Conservation (phyloP, 2,329 filamentous ascomycete species). For the Diaporthe sp. region DNA sequence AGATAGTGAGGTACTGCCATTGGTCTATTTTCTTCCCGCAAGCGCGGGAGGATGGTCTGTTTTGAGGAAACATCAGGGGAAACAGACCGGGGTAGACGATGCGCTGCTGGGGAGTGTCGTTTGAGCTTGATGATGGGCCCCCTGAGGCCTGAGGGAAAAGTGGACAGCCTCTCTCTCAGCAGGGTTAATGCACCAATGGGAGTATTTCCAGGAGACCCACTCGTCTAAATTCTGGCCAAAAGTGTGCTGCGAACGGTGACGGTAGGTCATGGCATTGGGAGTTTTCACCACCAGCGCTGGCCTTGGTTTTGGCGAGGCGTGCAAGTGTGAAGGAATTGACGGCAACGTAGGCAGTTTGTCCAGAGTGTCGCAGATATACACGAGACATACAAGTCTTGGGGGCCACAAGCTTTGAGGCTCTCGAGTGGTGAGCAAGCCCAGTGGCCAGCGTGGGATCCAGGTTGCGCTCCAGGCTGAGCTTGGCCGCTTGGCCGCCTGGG, state of each 20-base stretch:
- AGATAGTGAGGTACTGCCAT: slow-evolving; percentile 29
- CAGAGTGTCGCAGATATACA: not conserved
- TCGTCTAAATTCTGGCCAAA: not conserved
- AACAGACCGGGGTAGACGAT: slow-evolving; percentile 34
- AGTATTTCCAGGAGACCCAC: slow-evolving; percentile 31
- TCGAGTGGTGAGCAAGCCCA: not conserved
- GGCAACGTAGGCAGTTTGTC: no score
- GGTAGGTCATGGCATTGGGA: not conserved
- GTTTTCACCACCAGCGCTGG: not conserved
- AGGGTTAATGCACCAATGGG: slow-evolving; percentile 38
- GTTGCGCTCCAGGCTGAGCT: not conserved
- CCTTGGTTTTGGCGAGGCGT: not conserved
- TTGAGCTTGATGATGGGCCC: slow-evolving; percentile 35
- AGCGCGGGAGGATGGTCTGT: slow-evolving; percentile 33
- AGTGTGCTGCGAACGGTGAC: not conserved
- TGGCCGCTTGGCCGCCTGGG: not conserved
- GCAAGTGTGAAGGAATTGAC: not conserved
- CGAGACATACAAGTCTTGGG: not conserved
- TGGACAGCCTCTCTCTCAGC: not conserved
- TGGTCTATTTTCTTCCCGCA: slow-evolving; percentile 25
- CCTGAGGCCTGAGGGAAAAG: slow-evolving; percentile 18
- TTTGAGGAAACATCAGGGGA: slow-evolving; percentile 34
- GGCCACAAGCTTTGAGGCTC: slow-evolving; percentile 17
- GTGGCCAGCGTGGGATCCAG: not conserved
- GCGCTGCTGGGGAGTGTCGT: slow-evolving; percentile 28